Conservation (phyloP, 2,329 filamentous ascomycete species). For the Acephala macrosclerotiorum region DNA sequence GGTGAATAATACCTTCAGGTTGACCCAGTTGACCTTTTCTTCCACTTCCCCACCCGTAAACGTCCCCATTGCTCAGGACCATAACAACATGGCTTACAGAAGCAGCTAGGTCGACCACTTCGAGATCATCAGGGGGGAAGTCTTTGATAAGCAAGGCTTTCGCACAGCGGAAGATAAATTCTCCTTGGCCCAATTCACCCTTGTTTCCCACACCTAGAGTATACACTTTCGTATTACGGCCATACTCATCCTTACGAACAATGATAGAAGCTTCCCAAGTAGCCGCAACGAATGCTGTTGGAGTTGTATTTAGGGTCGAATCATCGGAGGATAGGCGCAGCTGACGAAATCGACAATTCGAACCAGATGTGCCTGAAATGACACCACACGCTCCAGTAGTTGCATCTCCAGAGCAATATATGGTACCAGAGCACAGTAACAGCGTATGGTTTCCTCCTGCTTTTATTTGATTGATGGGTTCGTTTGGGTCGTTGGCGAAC, state of each 20-base stretch:
- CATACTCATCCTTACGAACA: slow-evolving; percentile 55
- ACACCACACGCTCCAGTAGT: slow-evolving; percentile 61
- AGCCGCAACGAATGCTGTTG: slow-evolving; percentile 63
- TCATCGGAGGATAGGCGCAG: slow-evolving; percentile 31
- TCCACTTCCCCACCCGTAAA: slow-evolving; percentile 88
- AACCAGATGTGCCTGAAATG: slow-evolving; percentile 14
- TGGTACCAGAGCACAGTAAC: slow-evolving; percentile 64
- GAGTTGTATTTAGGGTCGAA: slow-evolving; percentile 39
- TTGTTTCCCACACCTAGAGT: slow-evolving; percentile 71
- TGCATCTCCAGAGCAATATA: slow-evolving; percentile 72
- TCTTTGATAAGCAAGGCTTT: slow-evolving; percentile 58
- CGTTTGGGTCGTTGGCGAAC: slow-evolving; percentile 54
- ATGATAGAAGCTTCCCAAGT: slow-evolving; percentile 81
- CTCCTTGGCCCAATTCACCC: slow-evolving; percentile 75
- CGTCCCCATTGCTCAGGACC: slow-evolving; percentile 76
- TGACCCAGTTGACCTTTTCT: slow-evolving; percentile 84
- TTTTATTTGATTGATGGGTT: slow-evolving; percentile 44
- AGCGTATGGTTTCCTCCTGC: slow-evolving; percentile 91
- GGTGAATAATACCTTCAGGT: slow-evolving; percentile 59
- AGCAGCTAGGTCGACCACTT: slow-evolving; percentile 71
- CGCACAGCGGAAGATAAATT: slow-evolving; percentile 56
- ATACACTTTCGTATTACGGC: slow-evolving; percentile 59
- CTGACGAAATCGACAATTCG: slow-evolving; percentile 31
- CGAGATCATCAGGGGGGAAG: slow-evolving; percentile 68
- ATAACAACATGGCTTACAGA: slow-evolving; percentile 81